These are phyloP conservation scores for Telfairia occidentalis DNA, from an alignment of 331 rosid genomes.

Conservation along the genomic window DNA sequence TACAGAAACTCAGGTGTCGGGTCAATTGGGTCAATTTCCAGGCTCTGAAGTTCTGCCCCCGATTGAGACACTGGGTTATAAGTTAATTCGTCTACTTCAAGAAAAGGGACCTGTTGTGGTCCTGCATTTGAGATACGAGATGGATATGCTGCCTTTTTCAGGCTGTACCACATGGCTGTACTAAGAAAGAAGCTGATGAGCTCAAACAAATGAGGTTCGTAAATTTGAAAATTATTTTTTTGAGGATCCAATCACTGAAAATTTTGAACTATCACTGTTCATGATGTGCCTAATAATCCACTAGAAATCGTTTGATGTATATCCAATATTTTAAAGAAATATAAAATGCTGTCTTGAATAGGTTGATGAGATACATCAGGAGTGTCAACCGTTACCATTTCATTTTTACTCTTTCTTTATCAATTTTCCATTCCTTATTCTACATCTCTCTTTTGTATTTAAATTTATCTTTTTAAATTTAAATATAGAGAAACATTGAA, in stretches of 20 bases:
- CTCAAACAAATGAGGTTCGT: slow-evolving; percentile 85
- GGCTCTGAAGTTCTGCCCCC: slow-evolving; percentile 78
- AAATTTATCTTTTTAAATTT: too few species aligned
- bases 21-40: slow-evolving; percentile 84
- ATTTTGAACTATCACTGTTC: background rate
- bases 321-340: background rate
- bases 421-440: too few species aligned
- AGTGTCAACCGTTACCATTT: background rate
- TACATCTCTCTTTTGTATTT: too few species aligned
- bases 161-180: slow-evolving; percentile 96
- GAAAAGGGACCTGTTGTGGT: slow-evolving; percentile 78
- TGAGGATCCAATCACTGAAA: background rate
- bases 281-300: background rate
- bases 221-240: background rate
- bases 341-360: background rate
- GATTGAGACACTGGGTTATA: slow-evolving; percentile 81
- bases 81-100: slow-evolving; percentile 51
- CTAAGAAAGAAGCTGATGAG: slow-evolving; percentile 70
- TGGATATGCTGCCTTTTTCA: slow-evolving; percentile 99
- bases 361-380: background rate
- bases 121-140: slow-evolving; percentile 87
- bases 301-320: background rate
- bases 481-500: too few species aligned
- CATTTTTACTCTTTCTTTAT: background rate
- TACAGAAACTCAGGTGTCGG: slow-evolving; percentile 85